Evolutionary conservation across 2,329 filamentous ascomycete species (phyloP).

Genomic region (Elsinoe perseae): DNA sequence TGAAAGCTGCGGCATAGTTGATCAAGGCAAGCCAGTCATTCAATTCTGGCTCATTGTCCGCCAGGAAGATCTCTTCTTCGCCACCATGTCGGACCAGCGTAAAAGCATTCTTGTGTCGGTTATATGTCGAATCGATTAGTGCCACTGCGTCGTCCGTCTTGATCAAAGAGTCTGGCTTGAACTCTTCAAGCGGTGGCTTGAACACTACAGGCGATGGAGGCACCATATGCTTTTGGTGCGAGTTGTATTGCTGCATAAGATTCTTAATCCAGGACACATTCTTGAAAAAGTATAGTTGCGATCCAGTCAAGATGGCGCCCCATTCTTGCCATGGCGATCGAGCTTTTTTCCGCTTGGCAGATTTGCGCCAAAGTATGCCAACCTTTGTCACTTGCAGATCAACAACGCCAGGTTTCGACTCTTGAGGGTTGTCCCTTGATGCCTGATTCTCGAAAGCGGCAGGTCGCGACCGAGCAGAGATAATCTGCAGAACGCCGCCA

Average conservation of each 20-base stretch:
- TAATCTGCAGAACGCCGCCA: conserved; percentile 86
- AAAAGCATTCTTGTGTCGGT: conserved; percentile 92
- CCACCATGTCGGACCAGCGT: conserved; percentile 80
- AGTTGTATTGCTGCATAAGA: conserved; percentile 79
- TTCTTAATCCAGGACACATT: conserved; percentile 89
- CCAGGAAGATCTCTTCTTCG: conserved; percentile 81
- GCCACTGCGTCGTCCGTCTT: conserved; percentile 91
- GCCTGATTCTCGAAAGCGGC: conserved; percentile 91
- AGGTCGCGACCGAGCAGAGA: conserved; percentile 84
- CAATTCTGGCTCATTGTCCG: conserved; percentile 82
- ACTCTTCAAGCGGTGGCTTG: conserved; percentile 79
- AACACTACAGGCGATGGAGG: conserved; percentile 75
- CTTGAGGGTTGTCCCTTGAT: conserved; percentile 73
- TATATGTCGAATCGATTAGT: conserved; percentile 76
- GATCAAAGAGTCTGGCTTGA: conserved; percentile 89
- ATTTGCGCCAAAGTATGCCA: conserved; percentile 88
- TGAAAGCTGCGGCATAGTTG: conserved; percentile 92
- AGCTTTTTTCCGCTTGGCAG: conserved; percentile 87
- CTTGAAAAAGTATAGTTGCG: conserved; percentile 92
- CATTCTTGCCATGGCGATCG: conserved; percentile 98
- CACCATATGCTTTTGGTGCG: conserved; percentile 69
- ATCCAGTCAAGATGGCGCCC: conserved; percentile 93
- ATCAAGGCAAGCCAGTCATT: conserved; percentile 95
- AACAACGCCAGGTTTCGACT: conserved; percentile 84
- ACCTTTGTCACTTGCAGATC: conserved; percentile 98